Percentiles rank a stretch among this genome's conserved stretches.
Evolutionary conservation across 2,329 filamentous ascomycete species (phyloP).

Genomic region (Cadophora malorum): DNA sequence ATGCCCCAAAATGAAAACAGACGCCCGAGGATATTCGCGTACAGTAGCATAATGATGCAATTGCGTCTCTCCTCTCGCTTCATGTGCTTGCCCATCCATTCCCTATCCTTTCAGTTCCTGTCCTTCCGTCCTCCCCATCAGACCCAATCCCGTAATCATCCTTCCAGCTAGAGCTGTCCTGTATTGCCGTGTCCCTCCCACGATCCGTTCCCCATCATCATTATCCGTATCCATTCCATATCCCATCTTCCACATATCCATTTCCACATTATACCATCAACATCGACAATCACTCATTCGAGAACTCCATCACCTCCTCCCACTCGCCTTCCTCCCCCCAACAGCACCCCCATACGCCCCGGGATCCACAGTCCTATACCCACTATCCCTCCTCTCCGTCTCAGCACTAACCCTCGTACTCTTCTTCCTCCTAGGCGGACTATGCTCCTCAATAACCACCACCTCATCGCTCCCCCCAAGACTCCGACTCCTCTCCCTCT

Average conservation of each 20-base stretch:
- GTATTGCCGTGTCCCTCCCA: not conserved
- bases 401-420: constrained; percentile 36
- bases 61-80: not conserved
- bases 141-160: not conserved
- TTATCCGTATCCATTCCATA: constrained; percentile 8
- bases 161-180: not conserved
- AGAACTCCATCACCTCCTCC: constrained; percentile 27
- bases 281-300: not conserved
- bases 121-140: too few species aligned
- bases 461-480: constrained; percentile 43
- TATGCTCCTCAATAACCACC: constrained; percentile 47
- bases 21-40: constrained; percentile 16
- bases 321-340: constrained; percentile 36
- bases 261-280: constrained; percentile 3
- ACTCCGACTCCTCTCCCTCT: constrained; percentile 34
- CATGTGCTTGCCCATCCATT: not conserved
- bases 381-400: constrained; percentile 38
- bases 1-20: not conserved
- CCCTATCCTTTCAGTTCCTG: not conserved
- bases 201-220: constrained; percentile 3
- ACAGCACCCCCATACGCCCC: constrained; percentile 41
- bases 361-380: constrained; percentile 45
- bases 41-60: constrained; percentile 1
- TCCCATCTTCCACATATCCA: constrained; percentile 7
- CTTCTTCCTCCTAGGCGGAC: constrained; percentile 43